Evolutionary conservation across 495 filamentous ascomycete genomes (phyloP).

Genomic region (Lasiosphaeria ovina): DNA sequence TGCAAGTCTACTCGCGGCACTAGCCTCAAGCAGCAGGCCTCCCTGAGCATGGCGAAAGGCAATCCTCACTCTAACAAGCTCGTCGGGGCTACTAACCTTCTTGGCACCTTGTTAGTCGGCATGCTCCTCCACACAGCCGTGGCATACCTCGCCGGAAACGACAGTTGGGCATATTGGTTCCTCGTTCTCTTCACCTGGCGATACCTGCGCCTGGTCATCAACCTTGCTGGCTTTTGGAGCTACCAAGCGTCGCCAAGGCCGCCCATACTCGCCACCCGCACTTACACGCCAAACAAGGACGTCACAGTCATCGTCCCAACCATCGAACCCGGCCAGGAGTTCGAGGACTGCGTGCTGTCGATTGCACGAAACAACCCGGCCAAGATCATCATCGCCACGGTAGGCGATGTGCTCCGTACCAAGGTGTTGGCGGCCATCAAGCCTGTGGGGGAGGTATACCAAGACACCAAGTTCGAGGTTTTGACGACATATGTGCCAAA

Average conservation of each 20-base stretch:
- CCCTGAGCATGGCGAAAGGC: too few species aligned
- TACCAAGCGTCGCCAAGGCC: slow-evolving; percentile 35
- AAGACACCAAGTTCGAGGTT: slow-evolving; percentile 21
- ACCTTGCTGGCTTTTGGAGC: slow-evolving; percentile 44
- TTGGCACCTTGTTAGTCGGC: too few species aligned
- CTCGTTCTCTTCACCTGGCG: slow-evolving; percentile 30
- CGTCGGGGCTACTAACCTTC: too few species aligned
- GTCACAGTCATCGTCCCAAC: slow-evolving; percentile 58
- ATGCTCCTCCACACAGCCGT: too few species aligned
- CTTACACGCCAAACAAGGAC: slow-evolving; percentile 38
- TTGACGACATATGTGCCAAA: slow-evolving; percentile 30
- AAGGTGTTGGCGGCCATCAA: slow-evolving; percentile 14
- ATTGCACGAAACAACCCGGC: slow-evolving; percentile 33
- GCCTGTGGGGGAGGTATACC: slow-evolving; percentile 12
- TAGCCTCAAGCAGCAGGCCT: too few species aligned
- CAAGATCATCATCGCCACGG: slow-evolving; percentile 39
- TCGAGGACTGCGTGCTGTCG: slow-evolving; percentile 32
- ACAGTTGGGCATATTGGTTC: slow-evolving; percentile 16
- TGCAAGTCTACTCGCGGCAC: too few species aligned
- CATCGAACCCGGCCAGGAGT: slow-evolving; percentile 40
- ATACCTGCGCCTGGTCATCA: slow-evolving; percentile 48
- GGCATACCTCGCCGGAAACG: too few species aligned
- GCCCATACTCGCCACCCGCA: slow-evolving; percentile 28
- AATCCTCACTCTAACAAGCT: too few species aligned
- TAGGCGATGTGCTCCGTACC: slow-evolving; percentile 22